Evolutionary conservation across 2,329 filamentous ascomycete species (phyloP), one percentile per base, ranked within the genome.

Genomic region (Fusarium nelsonii): DNA sequence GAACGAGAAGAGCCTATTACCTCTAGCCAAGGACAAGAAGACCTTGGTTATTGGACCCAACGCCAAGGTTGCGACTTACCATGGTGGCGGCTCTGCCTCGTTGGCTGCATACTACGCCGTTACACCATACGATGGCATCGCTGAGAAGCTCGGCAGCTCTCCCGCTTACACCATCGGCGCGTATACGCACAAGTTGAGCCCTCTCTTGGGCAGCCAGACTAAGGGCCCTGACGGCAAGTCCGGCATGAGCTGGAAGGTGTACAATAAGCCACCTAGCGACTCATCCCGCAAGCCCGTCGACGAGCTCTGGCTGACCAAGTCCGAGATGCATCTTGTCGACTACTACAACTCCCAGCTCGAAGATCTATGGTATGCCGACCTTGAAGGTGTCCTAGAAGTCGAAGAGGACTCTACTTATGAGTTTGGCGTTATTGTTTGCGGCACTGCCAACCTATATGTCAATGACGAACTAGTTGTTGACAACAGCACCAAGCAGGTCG

Each of bases 41-140:
- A 87, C 85, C 0, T 80, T 88, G 23, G 79, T 89, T 32, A 80
- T 89, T 32, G 87, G 87, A 0, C 86, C 86, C 16, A 88, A 88
- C 67, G 85, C 86, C 10, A 88, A 87, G 73, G 76, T 84, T 43
- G 82, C 85, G 2, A 84, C 83, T 3, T 87, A 87, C 67, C 85
- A 89, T 70, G 90, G 90, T 36, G 90, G 90, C 59, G 90, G 90
- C 20, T 91, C 88, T 6, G 90, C 90, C 2, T 85, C 87, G 1
- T 78, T 88, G 30, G 78, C 79, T 11, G 81, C 85, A 8, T 92
- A 91, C 79, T 89, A 90, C 61, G 90, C 91, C 48, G 84, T 93
- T 20, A 92, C 89, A 1, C 92, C 91, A 3, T 88, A 90, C 28
- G 90, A 92, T 58, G 91, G 91, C 8, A 92, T 94, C 71, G 85